These are phyloP conservation scores for Centrapalus pauciflorus DNA, from an alignment of 129 eudicot genomes.

Conservation along the genomic window DNA sequence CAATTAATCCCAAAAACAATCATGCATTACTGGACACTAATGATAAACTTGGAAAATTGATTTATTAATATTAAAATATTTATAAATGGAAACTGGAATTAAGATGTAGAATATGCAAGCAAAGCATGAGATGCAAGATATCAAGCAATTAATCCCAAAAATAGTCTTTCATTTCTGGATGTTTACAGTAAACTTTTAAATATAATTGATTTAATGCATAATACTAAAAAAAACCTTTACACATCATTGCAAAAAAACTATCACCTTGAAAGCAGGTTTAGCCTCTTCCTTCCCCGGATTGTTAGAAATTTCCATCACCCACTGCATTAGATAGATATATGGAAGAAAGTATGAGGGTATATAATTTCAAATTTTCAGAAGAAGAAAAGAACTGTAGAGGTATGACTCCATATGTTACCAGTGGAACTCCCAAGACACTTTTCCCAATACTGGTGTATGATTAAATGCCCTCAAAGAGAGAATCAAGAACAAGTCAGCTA, in stretches of 20 bases:
- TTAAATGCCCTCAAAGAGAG: conserved; percentile 61
- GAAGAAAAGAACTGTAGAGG: neutral
- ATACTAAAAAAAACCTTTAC: neutral
- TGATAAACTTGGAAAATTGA: neutral
- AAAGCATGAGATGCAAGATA: neutral
- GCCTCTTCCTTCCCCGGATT: conserved; percentile 83
- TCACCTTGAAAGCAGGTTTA: conserved; percentile 95
- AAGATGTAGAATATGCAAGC: neutral
- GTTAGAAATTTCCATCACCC: conserved; percentile 89
- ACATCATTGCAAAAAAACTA: neutral
- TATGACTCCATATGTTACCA: conserved; percentile 47
- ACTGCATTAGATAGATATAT: conserved; percentile 39
- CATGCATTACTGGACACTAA: neutral
- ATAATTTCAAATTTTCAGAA: neutral
- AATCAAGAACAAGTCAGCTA: conserved; percentile 45
- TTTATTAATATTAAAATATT: neutral
- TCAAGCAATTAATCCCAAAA: neutral
- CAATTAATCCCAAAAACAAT: conserved; percentile 14
- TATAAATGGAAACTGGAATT: neutral
- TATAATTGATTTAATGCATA: neutral
- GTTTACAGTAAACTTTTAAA: neutral
- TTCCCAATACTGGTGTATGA: conserved; percentile 70
- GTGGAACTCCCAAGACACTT: conserved; percentile 80
- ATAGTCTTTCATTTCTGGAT: neutral
- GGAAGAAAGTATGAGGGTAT: conserved; percentile 5